phyloP scores from a whole-genome alignment of 108 stramenopile genomes.

The Fistulifera pelliculosa region DNA sequence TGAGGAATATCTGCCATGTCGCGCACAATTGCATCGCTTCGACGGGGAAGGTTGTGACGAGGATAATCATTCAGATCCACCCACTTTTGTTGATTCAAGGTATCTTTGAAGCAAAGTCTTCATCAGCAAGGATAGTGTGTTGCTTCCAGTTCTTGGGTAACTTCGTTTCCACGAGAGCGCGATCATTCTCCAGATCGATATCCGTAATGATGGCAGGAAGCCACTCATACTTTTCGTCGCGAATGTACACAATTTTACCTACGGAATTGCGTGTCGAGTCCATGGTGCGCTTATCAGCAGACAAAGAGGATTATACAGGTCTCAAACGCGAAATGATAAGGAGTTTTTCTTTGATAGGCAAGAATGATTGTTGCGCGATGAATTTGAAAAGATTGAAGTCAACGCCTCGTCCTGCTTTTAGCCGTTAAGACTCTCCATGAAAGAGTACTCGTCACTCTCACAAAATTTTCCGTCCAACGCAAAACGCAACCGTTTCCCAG shows the following conservation, averaged over 20 bases:
- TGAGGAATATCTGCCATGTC: slow-evolving; percentile 76
- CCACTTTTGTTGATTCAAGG: slow-evolving; percentile 5
- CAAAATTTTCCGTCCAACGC: too few species aligned
- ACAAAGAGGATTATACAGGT: too few species aligned
- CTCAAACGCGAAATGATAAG: too few species aligned
- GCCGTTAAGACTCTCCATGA: too few species aligned
- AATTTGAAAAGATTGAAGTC: too few species aligned
- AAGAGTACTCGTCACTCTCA: too few species aligned
- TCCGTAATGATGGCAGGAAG: slow-evolving; percentile 58
- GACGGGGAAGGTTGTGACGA: slow-evolving; percentile 42
- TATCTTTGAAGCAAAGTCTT: not conserved
- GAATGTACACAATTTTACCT: slow-evolving; percentile 38
- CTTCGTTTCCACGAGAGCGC: slow-evolving; percentile 33
- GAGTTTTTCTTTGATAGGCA: too few species aligned
- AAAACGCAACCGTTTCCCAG: too few species aligned
- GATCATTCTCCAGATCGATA: slow-evolving; percentile 20
- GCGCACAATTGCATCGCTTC: slow-evolving; percentile 29
- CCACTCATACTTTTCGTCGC: slow-evolving; percentile 54
- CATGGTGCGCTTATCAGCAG: too few species aligned
- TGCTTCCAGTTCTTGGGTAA: slow-evolving; percentile 45
- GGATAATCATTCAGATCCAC: slow-evolving; percentile 47
- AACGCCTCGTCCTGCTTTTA: too few species aligned
- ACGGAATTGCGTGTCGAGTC: not conserved
- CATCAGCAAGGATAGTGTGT: slow-evolving; percentile 25
- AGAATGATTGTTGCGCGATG: too few species aligned